Base-by-base conservation (phyloP, 345 rosid species). In the Hibiscus tridactylites region DNA sequence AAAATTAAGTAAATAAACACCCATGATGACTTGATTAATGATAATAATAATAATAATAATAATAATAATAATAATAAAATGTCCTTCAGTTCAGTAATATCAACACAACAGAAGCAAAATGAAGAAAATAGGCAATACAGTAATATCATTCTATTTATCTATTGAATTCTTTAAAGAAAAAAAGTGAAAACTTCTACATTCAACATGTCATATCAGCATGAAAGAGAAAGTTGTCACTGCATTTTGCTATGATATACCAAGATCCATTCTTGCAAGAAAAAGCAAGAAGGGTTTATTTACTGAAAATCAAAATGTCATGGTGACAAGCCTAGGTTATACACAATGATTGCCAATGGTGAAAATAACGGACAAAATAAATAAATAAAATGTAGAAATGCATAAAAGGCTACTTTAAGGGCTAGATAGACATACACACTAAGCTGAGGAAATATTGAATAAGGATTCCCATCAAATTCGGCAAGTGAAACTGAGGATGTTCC, bases 381-480 rank as follows among this genome's bases (percentile, higher is more conserved):
- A 10, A 62, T 31, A 4, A 29, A 28, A 4, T 17, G 24, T 24
- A 42, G 21, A 68, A 49, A 72, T 54, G 69, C 71, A 71, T 33
- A 17, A 74, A 61, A 53, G 9, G 24, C 57, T 57, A 72, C 52
- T 66, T 67, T 28, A 19, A 65, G 57, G 50, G 33, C 16, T 53
- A 74, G 58, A 24, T 70, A 74, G 71, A 83, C 99, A 70, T 92
- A 95, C 99, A 88, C 70, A 42, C 96, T 80, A 73, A 84, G 90
- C 44, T 68, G 85, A 72, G 92, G 85, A 85, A 95, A 92, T 57
- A 90, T 83, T 68, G 83, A 72, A 81, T 78, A 73, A 13, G 81
- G 75, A 56, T 81, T 63, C 76, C 82, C 88, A 58, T 88, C 93
- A 66, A 84, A 66, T 70, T 85, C 96, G 52, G 84, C 76, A 42